Base-by-base conservation (phyloP, 75 land plant genomes). In the Isoetes taiwanensis region DNA sequence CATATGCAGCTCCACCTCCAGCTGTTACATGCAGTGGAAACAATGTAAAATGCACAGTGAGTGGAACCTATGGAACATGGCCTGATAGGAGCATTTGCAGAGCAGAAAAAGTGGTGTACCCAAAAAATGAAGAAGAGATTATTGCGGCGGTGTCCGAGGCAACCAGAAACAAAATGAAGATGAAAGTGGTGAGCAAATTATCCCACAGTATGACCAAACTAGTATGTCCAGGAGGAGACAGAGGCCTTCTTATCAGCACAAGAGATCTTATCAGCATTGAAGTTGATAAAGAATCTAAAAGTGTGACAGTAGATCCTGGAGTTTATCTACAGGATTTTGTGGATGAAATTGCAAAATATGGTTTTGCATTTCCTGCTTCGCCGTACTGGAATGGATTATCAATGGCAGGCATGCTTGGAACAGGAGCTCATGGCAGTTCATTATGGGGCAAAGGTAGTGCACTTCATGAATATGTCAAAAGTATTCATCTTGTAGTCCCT, bases 381-480 rank as follows among this genome's bases (percentile, higher is more conserved):
- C n/a, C n/a, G n/a, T n/a, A n/a, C n/a, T n/a, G n/a, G n/a, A n/a
- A 65, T 3, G 64, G 64, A 1, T 50, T 65, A 16, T 41, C 66
- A 9, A 30, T 66, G 50, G 68, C 54, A 6, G 68, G 68, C 5
- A 16, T 61, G 3, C 34, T 67, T 4, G 61, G 69, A 32, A 67
- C 41, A 26, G 56, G 68, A 16, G 56, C 40, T 0, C 69, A 67
- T 21, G 69, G 69, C 0, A 67, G 69, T 19, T 64, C 65, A 0
- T 8, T 67, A 1, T 50, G 55, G 52, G 67, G 55, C 17, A 30
- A 23, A 24, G 69, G 66, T 0, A 29, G 56, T 20, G 34, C 10
- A 0, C 30, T 46, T 3, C 61, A 46, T 19, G 69, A 67, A 10
- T 67, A 67, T 28, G 66, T 67, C 6, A 56, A 48, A 24, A 65